Evolutionary conservation across 352 stramenopile species (phyloP), one percentile per base, ranked within the genome.

Genomic region (Globisporangium orthogonon): DNA sequence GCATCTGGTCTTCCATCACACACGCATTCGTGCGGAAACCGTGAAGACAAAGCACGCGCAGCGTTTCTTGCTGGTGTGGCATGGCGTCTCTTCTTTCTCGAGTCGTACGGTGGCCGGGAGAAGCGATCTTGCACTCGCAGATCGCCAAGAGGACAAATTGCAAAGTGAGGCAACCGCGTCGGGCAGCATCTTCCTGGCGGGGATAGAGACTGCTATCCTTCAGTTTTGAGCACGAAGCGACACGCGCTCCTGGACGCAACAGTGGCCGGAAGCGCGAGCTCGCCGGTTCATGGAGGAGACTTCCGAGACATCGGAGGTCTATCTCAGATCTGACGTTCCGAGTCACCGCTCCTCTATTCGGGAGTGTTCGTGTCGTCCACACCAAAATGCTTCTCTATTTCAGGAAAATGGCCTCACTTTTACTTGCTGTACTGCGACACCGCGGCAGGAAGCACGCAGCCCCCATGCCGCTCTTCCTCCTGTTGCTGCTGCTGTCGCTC

Each of bases 1-100:
- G 70, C 15, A 62, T 70, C 50, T 82, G 73, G 49, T 74, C 62
- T 41, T 66, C 30, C 70, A 82, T 78, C 44, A 82, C 66, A 35
- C 63, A 47, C 30, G 55, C 58, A 56, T 82, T 82, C 30, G 73
- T 82, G 30, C 73, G 73, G 61, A 75, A 82, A 18, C 73, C 73
- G 52, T 82, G 73, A 18, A 79, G 56, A 37, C 71, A 79, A 10
- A 79, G 44, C 45, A 76, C 66, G 14, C 71, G 71, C 30, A 79
- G 67, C 43, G 43, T 33, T 6, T 13, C 37, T 17, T 43, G 37
- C 37, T 13, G 10, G 2, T 3, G 37, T 3, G 37, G 11, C 37
- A 43, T 43, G 37, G 7, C 17, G 11, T 15, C 37, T 17, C 17
- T 13, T 17, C 11, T 3, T 5, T 43, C 37, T 43, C 37, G 37